A percentile compares a stretch with the other conserved stretches of the same genome.
phyloP scores from a whole-genome alignment of 176 grass and related monocot genomes.

The Carex myosuroides region DNA sequence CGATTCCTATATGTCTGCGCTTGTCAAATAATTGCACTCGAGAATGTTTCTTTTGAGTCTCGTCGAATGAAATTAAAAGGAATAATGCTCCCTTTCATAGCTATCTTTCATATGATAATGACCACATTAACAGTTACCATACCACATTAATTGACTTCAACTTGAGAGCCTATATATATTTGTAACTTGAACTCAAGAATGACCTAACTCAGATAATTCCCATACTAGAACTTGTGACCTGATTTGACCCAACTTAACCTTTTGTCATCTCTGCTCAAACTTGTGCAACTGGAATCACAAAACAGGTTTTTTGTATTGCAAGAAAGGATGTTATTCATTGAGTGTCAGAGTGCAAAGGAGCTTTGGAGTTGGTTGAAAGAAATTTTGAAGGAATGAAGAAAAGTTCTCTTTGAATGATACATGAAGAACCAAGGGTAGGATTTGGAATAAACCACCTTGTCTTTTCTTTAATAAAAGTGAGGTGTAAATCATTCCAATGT shows the following conservation, averaged over 20 bases:
- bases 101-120: conserved; percentile 10
- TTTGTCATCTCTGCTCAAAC: not conserved
- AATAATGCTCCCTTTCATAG: not conserved
- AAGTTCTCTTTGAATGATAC: not conserved
- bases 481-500: not conserved
- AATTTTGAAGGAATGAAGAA: not conserved
- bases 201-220: not conserved
- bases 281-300: conserved; percentile 4
- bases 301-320: not conserved
- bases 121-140: not conserved
- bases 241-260: not conserved
- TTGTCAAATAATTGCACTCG: not conserved
- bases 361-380: conserved; percentile 9
- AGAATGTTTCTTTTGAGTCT: not conserved
- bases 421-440: not conserved
- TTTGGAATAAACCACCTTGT: not conserved
- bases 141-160: not conserved
- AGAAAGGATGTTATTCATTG: conserved; percentile 6
- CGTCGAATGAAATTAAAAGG: not conserved
- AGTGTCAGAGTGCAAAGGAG: not conserved
- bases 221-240: not conserved
- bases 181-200: not conserved
- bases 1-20: not conserved
- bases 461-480: not conserved
- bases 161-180: not conserved